Conservation (phyloP, 441 rosid species). For the Pelargonium australe region DNA sequence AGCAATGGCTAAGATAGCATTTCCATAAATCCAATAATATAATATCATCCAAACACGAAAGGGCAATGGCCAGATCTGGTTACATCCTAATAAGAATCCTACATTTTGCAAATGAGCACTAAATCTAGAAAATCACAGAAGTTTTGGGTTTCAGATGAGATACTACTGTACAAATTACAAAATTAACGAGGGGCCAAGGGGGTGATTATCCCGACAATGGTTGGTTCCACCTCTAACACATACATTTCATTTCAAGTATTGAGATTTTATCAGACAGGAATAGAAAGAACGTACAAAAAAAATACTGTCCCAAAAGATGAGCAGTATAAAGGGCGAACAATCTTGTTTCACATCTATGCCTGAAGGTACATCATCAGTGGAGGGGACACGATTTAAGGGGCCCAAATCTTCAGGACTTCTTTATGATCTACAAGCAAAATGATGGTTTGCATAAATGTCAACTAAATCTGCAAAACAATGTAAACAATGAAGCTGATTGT, state of each 20-base stretch:
- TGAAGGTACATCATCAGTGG: neutral
- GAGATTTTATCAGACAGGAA: no score
- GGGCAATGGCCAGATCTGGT: no score
- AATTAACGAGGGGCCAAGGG: neutral
- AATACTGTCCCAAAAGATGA: neutral
- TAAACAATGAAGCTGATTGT: neutral
- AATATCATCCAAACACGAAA: no score
- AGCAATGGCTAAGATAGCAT: no score
- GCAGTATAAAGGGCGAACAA: neutral
- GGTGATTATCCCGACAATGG: neutral
- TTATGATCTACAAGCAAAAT: neutral
- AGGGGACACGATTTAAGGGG: neutral
- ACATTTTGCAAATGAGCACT: no score
- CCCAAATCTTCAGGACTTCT: neutral
- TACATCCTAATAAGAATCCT: no score
- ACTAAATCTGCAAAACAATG: constrained; percentile 5
- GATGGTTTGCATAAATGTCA: neutral
- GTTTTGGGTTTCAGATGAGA: no score
- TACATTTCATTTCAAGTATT: neutral
- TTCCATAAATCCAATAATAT: no score
- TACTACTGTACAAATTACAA: neutral
- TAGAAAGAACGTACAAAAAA: neutral
- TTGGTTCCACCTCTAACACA: neutral
- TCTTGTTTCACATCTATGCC: neutral
- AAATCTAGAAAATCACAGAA: no score